These are phyloP conservation scores for Chalara sp. DNA, from an alignment of 2,329 filamentous ascomycete genomes.

Conservation along the genomic window DNA sequence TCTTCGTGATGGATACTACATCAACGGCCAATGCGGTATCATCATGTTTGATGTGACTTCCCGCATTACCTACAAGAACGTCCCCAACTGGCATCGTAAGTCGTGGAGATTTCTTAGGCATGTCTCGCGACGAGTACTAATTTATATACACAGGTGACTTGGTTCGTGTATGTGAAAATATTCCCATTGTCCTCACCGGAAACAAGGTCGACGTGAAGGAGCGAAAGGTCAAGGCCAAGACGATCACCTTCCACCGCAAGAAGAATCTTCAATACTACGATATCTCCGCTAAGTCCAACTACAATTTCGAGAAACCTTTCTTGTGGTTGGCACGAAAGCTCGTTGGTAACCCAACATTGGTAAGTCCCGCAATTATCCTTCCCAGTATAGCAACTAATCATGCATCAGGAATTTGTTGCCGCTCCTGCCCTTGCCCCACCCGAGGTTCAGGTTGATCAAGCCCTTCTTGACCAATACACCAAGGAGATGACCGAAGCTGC, in stretches of 20 bases:
- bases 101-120: slow-evolving; percentile 19
- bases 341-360: slow-evolving; percentile 82
- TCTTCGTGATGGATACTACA: slow-evolving; percentile 99
- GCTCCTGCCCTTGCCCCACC: slow-evolving; percentile 91
- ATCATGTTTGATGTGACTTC: slow-evolving; percentile 99
- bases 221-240: slow-evolving; percentile 99
- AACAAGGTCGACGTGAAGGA: slow-evolving; percentile 99
- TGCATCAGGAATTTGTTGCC: slow-evolving; percentile 81
- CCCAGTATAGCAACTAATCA: slow-evolving; percentile 10
- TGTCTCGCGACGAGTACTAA: slow-evolving; percentile 10
- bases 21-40: slow-evolving; percentile 99
- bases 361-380: slow-evolving; percentile 38
- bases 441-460: slow-evolving; percentile 81
- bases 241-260: slow-evolving; percentile 99
- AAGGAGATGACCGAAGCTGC: slow-evolving; percentile 83
- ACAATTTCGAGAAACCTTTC: slow-evolving; percentile 99
- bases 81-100: slow-evolving; percentile 99
- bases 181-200: slow-evolving; percentile 94
- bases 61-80: slow-evolving; percentile 99
- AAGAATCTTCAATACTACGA: slow-evolving; percentile 99
- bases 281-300: slow-evolving; percentile 99
- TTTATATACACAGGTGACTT: slow-evolving; percentile 66
- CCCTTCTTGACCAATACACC: slow-evolving; percentile 73
- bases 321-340: slow-evolving; percentile 98
- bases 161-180: slow-evolving; percentile 98